Base-by-base conservation (phyloP, 768 basidiomycete species). In the Pisolithus orientalis region DNA sequence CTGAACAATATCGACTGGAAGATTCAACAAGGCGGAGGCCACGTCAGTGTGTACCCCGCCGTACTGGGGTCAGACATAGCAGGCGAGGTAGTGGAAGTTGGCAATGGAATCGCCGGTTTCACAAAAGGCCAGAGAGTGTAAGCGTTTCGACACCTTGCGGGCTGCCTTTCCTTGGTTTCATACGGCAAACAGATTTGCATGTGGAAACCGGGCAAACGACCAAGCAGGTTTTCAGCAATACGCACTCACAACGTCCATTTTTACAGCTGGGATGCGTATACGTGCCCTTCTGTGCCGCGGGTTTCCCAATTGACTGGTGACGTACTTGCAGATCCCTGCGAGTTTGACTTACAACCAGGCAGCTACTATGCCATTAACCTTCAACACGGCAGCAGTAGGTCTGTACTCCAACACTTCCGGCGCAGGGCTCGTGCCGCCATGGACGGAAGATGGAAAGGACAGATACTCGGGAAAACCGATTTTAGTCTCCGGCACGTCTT, bases 1-100 rank as follows among this genome's bases (percentile, higher is more conserved):
- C 67, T 81, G 11, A 79, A 80, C 58, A 80, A 79, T 7, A 53
- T 73, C 38, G 76, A 73, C 62, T 79, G 73, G 13, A 67, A 67
- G 58, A 57, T 74, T 27, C 70, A 68, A 39, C 51, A 60, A 45
- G 53, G 53, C 49, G 72, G 69, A 11, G n/a, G 54, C 0, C 65
- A 71, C 40, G 51, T 71, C 16, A 57, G 70, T 5, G 49, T 57
- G 2, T 78, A 57, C 53, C 76, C 73, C 6, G 61, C 62, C n/a
- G 27, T 73, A 11, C 46, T 73, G 7, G 73, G 73, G 2, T 28
- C 50, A 6, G 73, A 74, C 37, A 60, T 65, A 24, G 69, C 74
- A 0, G 76, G 77, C 4, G 60, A 60, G 4, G 71, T 79, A 17
- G 67, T 67, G 24, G 64, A 62, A 4, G 58, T 75, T 21, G 78